Evolutionary conservation across 129 eudicot species (phyloP), one percentile per base, ranked within the genome.

Genomic region (Chrysanthemum lavandulifolium): DNA sequence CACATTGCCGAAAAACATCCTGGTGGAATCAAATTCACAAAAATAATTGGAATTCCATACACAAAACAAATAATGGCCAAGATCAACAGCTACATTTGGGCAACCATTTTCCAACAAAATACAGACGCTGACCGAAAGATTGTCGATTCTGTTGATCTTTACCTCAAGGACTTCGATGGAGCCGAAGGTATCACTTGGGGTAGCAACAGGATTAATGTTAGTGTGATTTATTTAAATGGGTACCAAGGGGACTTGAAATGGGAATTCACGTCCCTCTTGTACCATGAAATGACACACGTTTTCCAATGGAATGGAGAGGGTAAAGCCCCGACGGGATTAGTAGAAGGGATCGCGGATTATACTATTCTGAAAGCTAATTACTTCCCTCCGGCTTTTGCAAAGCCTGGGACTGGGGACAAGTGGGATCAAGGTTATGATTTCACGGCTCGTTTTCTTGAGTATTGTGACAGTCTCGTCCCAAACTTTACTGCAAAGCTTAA

Each of bases 281-380:
- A 74, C 70, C 88, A 84, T 71, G 88, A 84, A 47, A 81, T 21
- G 67, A 72, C 76, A 40, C 76, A 72, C 7, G 68, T 72, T 48
- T 60, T 60, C 9, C 76, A 72, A 47, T 84, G 86, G 89, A 45
- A 40, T 53, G 85, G 85, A 7, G 80, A 71, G 31, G 76, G 59
- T 64, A 29, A 18, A 16, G 21, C 74, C 13, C 74, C 74, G 1
- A 3, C 3, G 2, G 63, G 54, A 4, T 59, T 68, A 53, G 3
- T 13, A 12, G 80, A 76, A 68, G 75, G 80, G 69, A 16, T 69
- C 13, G 80, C 80, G 0, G 73, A 75, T 75, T 66, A 66, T n/a
- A 66, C 79, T 16, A 21, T 31, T 2, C 3, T 75, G 13, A 66
- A 5, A 75, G 36, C 73, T 3, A 23, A 43, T 29, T 21, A 51